A percentile compares a stretch with the other conserved stretches of the same genome.
phyloP scores from a whole-genome alignment of 305 asterid genomes.

The Euphrasia arctica region DNA sequence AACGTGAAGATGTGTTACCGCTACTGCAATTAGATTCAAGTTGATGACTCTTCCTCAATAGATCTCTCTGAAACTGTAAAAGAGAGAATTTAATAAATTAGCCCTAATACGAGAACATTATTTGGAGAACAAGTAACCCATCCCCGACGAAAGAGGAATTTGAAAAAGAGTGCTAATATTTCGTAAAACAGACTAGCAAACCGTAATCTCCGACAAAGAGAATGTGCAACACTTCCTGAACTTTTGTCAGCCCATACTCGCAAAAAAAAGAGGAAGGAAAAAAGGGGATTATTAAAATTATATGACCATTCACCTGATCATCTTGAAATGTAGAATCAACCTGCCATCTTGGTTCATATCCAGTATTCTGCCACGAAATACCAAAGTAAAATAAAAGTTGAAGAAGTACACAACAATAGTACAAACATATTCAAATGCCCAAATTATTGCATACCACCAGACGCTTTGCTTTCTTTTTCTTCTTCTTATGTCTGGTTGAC shows the following conservation, averaged over 20 bases:
- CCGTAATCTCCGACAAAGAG: background rate
- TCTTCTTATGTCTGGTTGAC: conserved; percentile 64
- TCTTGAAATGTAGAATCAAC: conserved; percentile 65
- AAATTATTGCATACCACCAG: conserved; percentile 58
- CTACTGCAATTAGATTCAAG: conserved; percentile 74
- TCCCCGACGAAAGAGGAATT: conserved; percentile 8
- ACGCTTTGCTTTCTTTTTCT: conserved; percentile 79
- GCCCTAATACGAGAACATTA: background rate
- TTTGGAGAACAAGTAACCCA: conserved; percentile 16
- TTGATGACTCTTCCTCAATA: conserved; percentile 58
- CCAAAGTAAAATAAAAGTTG: conserved; percentile 21
- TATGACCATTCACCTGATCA: conserved; percentile 84
- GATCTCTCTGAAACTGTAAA: conserved; percentile 62
- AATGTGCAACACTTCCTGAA: conserved; percentile 1
- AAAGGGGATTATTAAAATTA: no score
- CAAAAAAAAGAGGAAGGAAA: no score
- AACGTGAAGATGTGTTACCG: conserved; percentile 41
- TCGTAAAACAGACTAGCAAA: conserved; percentile 10
- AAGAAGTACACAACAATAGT: conserved; percentile 9
- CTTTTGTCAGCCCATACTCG: no score
- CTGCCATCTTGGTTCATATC: conserved; percentile 72
- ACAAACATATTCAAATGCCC: conserved; percentile 18
- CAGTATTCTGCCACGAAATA: conserved; percentile 50
- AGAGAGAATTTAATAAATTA: no score
- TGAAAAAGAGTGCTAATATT: conserved; percentile 16